These are phyloP conservation scores for Pseudozyma tsukubaensis DNA, from an alignment of 1,284 basidiomycete species.

Conservation along the genomic window DNA sequence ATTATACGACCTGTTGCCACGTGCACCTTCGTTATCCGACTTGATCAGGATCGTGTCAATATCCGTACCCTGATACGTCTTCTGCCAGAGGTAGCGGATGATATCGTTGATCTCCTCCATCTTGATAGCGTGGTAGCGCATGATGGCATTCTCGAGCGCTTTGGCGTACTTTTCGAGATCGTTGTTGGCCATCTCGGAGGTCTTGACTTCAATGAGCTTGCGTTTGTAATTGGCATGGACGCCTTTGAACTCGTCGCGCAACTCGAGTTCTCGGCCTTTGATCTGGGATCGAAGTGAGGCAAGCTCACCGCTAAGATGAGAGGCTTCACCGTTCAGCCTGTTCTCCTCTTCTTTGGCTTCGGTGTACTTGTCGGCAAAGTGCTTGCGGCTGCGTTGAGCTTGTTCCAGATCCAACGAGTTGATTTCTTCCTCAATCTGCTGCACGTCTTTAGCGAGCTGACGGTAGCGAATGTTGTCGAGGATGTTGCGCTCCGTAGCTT, in stretches of 20 bases:
- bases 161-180: conserved; percentile 93
- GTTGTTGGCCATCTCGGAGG: conserved; percentile 61
- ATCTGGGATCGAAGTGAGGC: conserved; percentile 56
- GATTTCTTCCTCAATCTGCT: conserved; percentile 78
- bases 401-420: conserved; percentile 69
- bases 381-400: conserved; percentile 71
- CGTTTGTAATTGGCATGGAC: conserved; percentile 86
- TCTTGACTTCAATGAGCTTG: conserved; percentile 92
- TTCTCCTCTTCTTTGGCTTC: conserved; percentile 78
- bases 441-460: conserved; percentile 77
- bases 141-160: conserved; percentile 91
- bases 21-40: conserved; percentile 87
- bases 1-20: conserved; percentile 80
- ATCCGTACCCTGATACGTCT: conserved; percentile 98
- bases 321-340: conserved; percentile 76
- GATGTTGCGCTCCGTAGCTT: conserved; percentile 74
- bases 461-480: conserved; percentile 87
- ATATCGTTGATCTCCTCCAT: conserved; percentile 99
- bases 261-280: conserved; percentile 76
- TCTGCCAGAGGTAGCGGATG: conserved; percentile 84
- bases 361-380: conserved; percentile 84
- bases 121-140: conserved; percentile 97
- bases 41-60: conserved; percentile 97
- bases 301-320: conserved; percentile 62
- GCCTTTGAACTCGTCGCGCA: conserved; percentile 84